Evolutionary conservation across 768 basidiomycete species (phyloP).

Genomic region (Leccinum truebloodii): DNA sequence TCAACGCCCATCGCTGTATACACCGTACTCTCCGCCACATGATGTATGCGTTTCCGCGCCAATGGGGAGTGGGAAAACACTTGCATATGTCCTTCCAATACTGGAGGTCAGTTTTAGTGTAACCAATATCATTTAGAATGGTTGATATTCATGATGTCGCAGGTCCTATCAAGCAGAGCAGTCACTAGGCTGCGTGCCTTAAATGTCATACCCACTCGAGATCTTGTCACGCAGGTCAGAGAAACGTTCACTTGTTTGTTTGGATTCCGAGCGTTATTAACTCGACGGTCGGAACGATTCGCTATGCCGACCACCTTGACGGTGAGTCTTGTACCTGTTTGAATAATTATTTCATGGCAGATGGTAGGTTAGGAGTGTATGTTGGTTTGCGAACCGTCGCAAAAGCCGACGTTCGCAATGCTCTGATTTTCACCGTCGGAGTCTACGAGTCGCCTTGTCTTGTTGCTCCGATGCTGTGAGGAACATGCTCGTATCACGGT

Average conservation of each 20-base stretch:
- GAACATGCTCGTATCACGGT: constrained; percentile 42
- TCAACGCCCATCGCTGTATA: constrained; percentile 52
- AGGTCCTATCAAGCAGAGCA: constrained; percentile 73
- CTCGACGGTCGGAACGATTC: constrained; percentile 60
- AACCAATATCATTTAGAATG: not conserved
- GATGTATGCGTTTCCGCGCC: constrained; percentile 96
- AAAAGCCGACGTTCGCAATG: constrained; percentile 80
- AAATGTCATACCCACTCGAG: constrained; percentile 89
- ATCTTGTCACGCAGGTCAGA: constrained; percentile 87
- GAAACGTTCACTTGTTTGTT: constrained; percentile 55
- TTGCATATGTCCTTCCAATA: constrained; percentile 94
- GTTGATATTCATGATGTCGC: not conserved
- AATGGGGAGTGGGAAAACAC: constrained; percentile 96
- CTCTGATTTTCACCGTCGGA: constrained; percentile 97
- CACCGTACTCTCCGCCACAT: constrained; percentile 61
- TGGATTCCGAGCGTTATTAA: no score
- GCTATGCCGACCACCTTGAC: constrained; percentile 77
- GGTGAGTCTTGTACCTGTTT: constrained; percentile 45
- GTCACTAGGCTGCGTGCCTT: constrained; percentile 86
- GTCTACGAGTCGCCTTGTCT: constrained; percentile 79
- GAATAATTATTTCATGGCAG: not conserved
- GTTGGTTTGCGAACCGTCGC: constrained; percentile 71
- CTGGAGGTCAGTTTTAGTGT: constrained; percentile 59
- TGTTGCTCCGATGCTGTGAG: constrained; percentile 81
- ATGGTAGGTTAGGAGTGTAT: constrained; percentile 69